These are phyloP conservation scores for Ephemerocybe angulata DNA, from an alignment of 768 basidiomycete genomes.

Conservation along the genomic window DNA sequence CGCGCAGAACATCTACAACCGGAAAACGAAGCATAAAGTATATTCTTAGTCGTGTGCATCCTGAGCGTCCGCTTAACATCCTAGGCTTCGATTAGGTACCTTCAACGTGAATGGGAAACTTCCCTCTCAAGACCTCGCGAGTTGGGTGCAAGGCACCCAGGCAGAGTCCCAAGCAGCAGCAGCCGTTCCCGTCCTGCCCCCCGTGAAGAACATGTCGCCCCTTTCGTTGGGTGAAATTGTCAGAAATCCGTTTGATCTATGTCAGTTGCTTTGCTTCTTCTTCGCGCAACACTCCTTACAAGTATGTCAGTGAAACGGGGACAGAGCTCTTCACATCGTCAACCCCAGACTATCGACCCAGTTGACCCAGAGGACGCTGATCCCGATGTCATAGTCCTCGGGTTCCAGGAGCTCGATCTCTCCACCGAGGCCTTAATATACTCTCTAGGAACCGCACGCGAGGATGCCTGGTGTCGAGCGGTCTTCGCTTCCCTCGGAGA, in stretches of 20 bases:
- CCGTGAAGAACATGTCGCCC: slow-evolving; percentile 33
- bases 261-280: slow-evolving; percentile 10
- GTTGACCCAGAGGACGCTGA: slow-evolving; percentile 25
- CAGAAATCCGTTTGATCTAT: slow-evolving; percentile 22
- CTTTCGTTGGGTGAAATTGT: slow-evolving; percentile 29
- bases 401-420: slow-evolving; percentile 78
- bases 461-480: slow-evolving; percentile 70
- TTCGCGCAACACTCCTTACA: neutral
- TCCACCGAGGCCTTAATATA: slow-evolving; percentile 79
- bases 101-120: slow-evolving; percentile 83
- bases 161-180: neutral
- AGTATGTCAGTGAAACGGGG: neutral
- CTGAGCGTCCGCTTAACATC: neutral
- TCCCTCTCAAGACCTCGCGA: slow-evolving; percentile 67
- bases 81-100: slow-evolving; percentile 66
- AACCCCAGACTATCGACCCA: slow-evolving; percentile 9
- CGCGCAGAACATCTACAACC: slow-evolving; percentile 32
- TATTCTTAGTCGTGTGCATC: neutral
- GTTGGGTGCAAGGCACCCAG: slow-evolving; percentile 51
- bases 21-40: slow-evolving; percentile 33
- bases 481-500: slow-evolving; percentile 70
- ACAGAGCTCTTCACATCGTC: neutral
- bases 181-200: slow-evolving; percentile 23
- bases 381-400: slow-evolving; percentile 71
- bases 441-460: slow-evolving; percentile 53